phyloP scores from a whole-genome alignment of 2,329 filamentous ascomycete genomes.

The Herpotrichia juniperi region DNA sequence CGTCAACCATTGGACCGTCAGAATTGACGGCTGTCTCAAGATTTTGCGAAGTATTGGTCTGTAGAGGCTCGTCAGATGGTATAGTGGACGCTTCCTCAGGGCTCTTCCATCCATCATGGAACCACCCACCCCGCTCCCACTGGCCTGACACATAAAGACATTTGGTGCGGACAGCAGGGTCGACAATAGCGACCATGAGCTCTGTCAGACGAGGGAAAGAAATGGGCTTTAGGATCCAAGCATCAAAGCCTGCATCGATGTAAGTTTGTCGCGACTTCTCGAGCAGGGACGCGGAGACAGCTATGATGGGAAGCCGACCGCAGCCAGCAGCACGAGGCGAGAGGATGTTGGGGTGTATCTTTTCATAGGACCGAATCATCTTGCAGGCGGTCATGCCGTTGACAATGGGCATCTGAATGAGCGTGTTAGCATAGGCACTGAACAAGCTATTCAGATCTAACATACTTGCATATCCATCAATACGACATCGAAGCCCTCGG shows the following conservation, averaged over 20 bases:
- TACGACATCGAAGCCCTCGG: constrained; percentile 73
- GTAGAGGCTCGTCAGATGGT: constrained; percentile 29
- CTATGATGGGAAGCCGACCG: constrained; percentile 78
- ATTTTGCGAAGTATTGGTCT: constrained; percentile 24
- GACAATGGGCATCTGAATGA: constrained; percentile 82
- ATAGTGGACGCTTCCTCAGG: constrained; percentile 46
- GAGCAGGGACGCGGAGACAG: constrained; percentile 81
- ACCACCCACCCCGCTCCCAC: constrained; percentile 92
- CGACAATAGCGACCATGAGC: constrained; percentile 72
- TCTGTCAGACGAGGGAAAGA: constrained; percentile 76
- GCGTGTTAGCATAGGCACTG: constrained; percentile 8
- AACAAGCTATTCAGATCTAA: constrained; percentile 12
- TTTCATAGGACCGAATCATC: constrained; percentile 79
- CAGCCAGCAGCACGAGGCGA: constrained; percentile 66
- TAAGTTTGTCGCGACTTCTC: constrained; percentile 74
- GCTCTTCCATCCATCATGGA: constrained; percentile 54
- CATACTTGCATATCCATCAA: constrained; percentile 92
- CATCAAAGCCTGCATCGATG: constrained; percentile 81
- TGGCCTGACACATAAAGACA: constrained; percentile 72
- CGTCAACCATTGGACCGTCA: constrained; percentile 26
- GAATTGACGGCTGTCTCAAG: constrained; percentile 22
- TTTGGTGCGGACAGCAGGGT: constrained; percentile 62
- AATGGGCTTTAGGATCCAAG: constrained; percentile 89
- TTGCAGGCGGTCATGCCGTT: constrained; percentile 83
- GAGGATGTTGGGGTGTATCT: constrained; percentile 57